A percentile compares a stretch with the other conserved stretches of the same genome.
Conservation (phyloP, 2,329 filamentous ascomycete species). For the Fusarium circinatum region DNA sequence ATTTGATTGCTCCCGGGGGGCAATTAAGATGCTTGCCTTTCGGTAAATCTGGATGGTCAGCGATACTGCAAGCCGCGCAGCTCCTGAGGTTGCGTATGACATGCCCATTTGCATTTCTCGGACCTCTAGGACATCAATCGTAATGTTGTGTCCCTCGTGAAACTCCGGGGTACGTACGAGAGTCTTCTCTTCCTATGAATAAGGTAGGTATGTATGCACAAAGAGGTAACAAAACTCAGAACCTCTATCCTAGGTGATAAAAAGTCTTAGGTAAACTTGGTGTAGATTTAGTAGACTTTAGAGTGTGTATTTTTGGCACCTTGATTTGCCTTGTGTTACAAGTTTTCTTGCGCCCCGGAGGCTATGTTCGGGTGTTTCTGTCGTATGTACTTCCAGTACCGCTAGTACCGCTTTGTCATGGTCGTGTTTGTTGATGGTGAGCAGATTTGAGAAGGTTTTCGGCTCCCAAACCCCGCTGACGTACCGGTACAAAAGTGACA, state of each 20-base stretch:
- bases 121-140: too few species aligned
- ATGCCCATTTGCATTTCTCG: neutral
- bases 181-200: neutral
- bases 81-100: neutral
- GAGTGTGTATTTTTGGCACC: neutral
- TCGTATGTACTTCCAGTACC: neutral
- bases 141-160: neutral
- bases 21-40: neutral
- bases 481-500: slow-evolving; percentile 52
- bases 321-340: neutral
- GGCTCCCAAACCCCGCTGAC: slow-evolving; percentile 18
- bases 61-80: neutral
- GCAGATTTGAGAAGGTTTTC: slow-evolving; percentile 65
- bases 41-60: neutral
- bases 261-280: neutral
- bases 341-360: neutral
- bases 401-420: slow-evolving; percentile 20
- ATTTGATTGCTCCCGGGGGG: neutral
- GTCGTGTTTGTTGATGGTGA: slow-evolving; percentile 45
- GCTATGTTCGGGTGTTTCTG: neutral
- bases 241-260: neutral
- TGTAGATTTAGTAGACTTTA: neutral
- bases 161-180: neutral
- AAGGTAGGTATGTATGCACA: neutral
- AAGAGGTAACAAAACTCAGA: neutral